Conservation (phyloP, 768 basidiomycete genomes). For the Fomitopsis serialis region DNA sequence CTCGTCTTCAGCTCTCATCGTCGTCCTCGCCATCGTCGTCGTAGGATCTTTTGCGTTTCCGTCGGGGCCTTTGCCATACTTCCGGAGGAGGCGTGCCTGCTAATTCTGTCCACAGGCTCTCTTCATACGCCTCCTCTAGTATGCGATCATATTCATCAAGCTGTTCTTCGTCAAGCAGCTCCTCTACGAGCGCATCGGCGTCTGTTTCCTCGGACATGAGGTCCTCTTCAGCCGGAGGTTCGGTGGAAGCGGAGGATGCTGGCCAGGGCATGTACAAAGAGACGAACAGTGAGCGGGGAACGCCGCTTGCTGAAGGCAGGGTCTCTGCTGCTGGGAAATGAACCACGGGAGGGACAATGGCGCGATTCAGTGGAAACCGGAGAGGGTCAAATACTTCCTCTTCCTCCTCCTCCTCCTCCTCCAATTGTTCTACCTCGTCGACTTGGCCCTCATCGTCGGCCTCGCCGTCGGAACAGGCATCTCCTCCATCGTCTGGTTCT, state of each 20-base stretch:
- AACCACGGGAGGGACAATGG: conserved; percentile 32
- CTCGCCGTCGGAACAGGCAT: not conserved
- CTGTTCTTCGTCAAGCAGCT: conserved; percentile 38
- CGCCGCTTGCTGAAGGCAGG: not conserved
- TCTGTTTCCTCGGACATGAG: conserved; percentile 30
- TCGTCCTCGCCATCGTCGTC: not conserved
- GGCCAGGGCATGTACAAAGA: conserved; percentile 18
- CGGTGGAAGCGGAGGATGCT: conserved; percentile 5
- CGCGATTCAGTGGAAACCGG: conserved; percentile 20
- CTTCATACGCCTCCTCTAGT: conserved; percentile 32
- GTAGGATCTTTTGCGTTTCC: conserved; percentile 1
- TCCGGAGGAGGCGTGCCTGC: not conserved
- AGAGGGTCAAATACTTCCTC: conserved; percentile 8
- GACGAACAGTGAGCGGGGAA: conserved; percentile 4
- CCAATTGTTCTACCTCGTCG: conserved; percentile 8
- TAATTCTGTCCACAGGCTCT: conserved; percentile 32
- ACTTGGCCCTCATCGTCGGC: conserved; percentile 8
- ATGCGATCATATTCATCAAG: conserved; percentile 33
- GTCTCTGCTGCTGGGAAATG: conserved; percentile 19
- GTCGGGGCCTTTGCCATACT: not conserved
- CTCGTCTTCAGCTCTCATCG: too few relatives aligned
- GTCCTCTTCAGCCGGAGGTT: conserved; percentile 15
- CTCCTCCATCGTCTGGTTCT: not conserved
- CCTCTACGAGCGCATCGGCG: conserved; percentile 30
- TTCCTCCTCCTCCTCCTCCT: conserved; percentile 13